These are phyloP conservation scores for Paragyromitra xinjiangensis DNA, from an alignment of 495 filamentous ascomycete species.

Conservation along the genomic window DNA sequence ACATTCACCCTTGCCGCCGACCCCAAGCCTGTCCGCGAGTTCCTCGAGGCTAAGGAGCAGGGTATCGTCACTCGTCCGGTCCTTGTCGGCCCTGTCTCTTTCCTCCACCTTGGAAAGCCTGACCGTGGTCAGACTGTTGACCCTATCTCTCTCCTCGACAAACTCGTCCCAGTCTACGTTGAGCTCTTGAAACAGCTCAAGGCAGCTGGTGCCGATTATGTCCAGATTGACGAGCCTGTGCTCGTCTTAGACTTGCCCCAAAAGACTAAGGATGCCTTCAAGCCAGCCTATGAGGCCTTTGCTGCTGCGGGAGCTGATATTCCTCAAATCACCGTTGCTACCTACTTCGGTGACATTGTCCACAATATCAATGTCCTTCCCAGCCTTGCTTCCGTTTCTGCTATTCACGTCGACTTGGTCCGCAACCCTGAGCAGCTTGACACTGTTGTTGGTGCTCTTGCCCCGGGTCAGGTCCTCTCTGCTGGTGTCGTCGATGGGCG, in stretches of 20 bases:
- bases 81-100: slow-evolving; percentile 93
- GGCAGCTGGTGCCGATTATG: slow-evolving; percentile 89
- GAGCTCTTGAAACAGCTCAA: slow-evolving; percentile 91
- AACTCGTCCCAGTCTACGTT: slow-evolving; percentile 90
- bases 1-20: slow-evolving; percentile 83
- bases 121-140: slow-evolving; percentile 90
- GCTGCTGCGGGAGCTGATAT: slow-evolving; percentile 75
- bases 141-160: slow-evolving; percentile 89
- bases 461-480: slow-evolving; percentile 86
- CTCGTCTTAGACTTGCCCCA: slow-evolving; percentile 90
- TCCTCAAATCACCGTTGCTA: slow-evolving; percentile 84
- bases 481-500: slow-evolving; percentile 95
- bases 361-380: slow-evolving; percentile 94
- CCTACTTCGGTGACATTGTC: slow-evolving; percentile 99
- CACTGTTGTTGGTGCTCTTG: slow-evolving; percentile 75
- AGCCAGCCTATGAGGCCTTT: slow-evolving; percentile 92
- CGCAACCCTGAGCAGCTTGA: slow-evolving; percentile 96
- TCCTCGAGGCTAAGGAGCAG: slow-evolving; percentile 95
- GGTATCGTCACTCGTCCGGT: slow-evolving; percentile 93
- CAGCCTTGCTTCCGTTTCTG: slow-evolving; percentile 73
- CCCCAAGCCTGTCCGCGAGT: slow-evolving; percentile 94
- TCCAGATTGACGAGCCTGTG: slow-evolving; percentile 97
- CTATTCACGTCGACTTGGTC: slow-evolving; percentile 92
- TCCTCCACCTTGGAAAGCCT: slow-evolving; percentile 94
- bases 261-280: slow-evolving; percentile 95